phyloP scores from a whole-genome alignment of 1,284 basidiomycete species.

The Sanghuangporus sanghuang region DNA sequence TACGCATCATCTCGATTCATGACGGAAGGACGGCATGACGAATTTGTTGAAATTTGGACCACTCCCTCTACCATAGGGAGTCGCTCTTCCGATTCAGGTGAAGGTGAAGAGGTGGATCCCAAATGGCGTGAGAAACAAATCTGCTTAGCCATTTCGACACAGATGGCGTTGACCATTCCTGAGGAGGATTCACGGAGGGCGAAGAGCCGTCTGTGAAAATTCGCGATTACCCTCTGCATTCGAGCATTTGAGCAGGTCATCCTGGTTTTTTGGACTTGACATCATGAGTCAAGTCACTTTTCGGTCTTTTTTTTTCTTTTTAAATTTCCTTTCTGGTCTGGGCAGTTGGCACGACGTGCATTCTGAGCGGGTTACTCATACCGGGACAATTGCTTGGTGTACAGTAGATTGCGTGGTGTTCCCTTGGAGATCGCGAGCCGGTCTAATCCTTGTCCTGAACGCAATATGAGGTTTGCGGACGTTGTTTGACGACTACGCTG shows the following conservation, averaged over 20 bases:
- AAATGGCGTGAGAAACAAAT: conserved; percentile 54
- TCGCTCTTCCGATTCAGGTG: conserved; percentile 18
- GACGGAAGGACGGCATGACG: conserved; percentile 50
- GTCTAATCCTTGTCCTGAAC: too few species aligned
- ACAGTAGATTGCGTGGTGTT: too few species aligned
- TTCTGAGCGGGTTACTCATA: too few species aligned
- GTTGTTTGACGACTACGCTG: too few species aligned
- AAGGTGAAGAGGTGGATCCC: neutral
- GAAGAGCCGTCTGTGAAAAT: neutral
- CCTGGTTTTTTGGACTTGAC: too few species aligned
- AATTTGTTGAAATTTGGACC: conserved; percentile 57
- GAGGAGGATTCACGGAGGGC: neutral
- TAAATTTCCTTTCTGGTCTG: too few species aligned
- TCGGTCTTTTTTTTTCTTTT: too few species aligned
- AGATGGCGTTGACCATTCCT: conserved; percentile 51
- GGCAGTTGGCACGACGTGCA: too few species aligned
- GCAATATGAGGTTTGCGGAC: too few species aligned
- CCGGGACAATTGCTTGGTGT: too few species aligned
- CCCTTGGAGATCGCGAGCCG: too few species aligned
- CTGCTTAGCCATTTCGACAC: conserved; percentile 55
- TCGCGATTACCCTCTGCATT: neutral
- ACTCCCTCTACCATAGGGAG: conserved; percentile 45
- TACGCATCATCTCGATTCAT: conserved; percentile 46
- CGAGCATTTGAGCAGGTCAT: neutral
- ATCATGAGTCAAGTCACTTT: too few species aligned